These are phyloP conservation scores for Graphilbum sp. DNA, from an alignment of 2,329 filamentous ascomycete species.

Conservation along the genomic window DNA sequence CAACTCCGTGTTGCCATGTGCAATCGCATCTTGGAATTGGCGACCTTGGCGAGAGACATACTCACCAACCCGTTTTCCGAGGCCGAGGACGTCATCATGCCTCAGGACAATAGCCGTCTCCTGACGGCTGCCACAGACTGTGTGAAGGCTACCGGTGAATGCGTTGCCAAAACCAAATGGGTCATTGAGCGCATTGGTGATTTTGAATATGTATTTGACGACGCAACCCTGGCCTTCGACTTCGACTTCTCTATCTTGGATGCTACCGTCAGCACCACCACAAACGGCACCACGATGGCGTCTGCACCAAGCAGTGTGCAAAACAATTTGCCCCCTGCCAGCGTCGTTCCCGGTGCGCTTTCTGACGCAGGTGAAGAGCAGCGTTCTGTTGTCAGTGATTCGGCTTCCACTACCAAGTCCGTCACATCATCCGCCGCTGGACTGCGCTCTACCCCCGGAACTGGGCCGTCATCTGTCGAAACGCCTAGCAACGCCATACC, in stretches of 20 bases:
- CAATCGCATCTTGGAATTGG: conserved; percentile 61
- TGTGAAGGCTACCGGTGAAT: conserved; percentile 80
- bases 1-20: conserved; percentile 62
- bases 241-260: conserved; percentile 42
- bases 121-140: conserved; percentile 70
- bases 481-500: too few species aligned
- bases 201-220: conserved; percentile 68
- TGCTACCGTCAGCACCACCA: too few species aligned
- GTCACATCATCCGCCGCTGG: neutral
- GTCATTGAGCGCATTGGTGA: conserved; percentile 82
- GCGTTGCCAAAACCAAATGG: conserved; percentile 69
- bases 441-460: neutral
- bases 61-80: conserved; percentile 52
- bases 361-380: too few species aligned
- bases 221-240: conserved; percentile 28
- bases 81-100: conserved; percentile 64
- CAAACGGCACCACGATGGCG: too few species aligned
- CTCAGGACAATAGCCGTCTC: conserved; percentile 60
- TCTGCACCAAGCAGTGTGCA: too few species aligned
- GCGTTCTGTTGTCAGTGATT: neutral
- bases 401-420: neutral
- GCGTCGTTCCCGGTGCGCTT: too few species aligned
- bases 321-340: too few species aligned
- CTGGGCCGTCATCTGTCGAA: neutral
- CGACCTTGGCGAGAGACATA: conserved; percentile 65